These are phyloP conservation scores for Isatis tinctoria DNA, from an alignment of 345 rosid genomes.

Conservation along the genomic window DNA sequence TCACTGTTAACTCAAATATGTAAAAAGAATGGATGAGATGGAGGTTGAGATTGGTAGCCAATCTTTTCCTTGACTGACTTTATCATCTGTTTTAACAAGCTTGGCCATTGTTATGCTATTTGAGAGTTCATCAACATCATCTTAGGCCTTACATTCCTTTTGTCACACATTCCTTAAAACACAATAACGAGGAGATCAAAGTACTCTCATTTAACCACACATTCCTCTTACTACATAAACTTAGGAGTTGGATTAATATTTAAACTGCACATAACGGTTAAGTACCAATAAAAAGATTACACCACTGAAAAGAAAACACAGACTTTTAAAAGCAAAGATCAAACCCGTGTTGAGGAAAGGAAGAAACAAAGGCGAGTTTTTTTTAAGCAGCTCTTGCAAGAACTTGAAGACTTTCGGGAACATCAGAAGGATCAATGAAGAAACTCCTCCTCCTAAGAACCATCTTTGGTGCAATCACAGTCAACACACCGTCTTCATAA, in stretches of 20 bases:
- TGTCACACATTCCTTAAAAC: too few relatives aligned
- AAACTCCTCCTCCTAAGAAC: constrained; percentile 40
- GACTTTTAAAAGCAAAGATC: neutral
- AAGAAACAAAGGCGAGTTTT: neutral
- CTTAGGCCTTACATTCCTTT: too few relatives aligned
- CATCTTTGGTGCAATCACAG: constrained; percentile 54
- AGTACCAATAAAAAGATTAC: neutral
- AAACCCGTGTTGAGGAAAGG: neutral
- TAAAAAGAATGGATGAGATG: too few relatives aligned
- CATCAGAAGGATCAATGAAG: constrained; percentile 48
- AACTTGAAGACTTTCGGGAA: constrained; percentile 47
- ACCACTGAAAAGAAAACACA: neutral
- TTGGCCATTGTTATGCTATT: too few relatives aligned
- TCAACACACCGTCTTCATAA: constrained; percentile 69
- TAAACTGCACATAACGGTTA: neutral
- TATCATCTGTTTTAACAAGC: too few relatives aligned
- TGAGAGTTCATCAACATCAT: too few relatives aligned
- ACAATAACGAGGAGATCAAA: neutral
- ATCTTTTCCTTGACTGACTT: too few relatives aligned
- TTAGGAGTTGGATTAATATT: neutral
- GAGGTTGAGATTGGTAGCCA: too few relatives aligned
- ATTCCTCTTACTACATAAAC: neutral
- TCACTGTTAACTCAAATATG: too few relatives aligned
- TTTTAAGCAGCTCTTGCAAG: constrained; percentile 81
- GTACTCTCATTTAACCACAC: neutral